Evolutionary conservation across 805 yeast genomes (phyloP), one percentile per base, ranked within the genome.

Genomic region (Saccharomyces eubayanus): DNA sequence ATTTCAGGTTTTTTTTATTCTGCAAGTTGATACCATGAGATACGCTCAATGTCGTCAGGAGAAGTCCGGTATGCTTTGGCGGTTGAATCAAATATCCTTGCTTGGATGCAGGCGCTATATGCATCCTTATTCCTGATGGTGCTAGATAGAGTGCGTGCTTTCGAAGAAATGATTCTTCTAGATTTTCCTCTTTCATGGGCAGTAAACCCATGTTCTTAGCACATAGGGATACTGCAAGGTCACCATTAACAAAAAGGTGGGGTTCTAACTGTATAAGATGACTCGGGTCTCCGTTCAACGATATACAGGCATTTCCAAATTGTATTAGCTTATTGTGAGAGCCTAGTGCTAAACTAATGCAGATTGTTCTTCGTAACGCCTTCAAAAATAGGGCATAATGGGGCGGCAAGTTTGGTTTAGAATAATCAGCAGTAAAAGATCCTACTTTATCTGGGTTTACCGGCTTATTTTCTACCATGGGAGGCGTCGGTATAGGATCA

Each of bases 61-160:
- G 60, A 8, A 65, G 63, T 11, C 65, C 68, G 3, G 71, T 67
- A 58, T 78, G 77, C 10, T 68, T 60, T 0, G 84, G 83, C 5
- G 76, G 72, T 10, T 68, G 64, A 1, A 71, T 68, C 0, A 74
- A 43, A 12, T 78, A 73, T 10, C 69, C 72, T 8, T 60, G 58
- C 6, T 50, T 41, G 14, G 73, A 66, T 8, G 62, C 59, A 2
- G 72, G 69, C 0, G 75, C 72, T 4, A 77, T 62, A 31, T 73
- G 72, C 41, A 77, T 77, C 48, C 83, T 68, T 11, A 80, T 79
- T 1, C 83, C 84, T 9, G 83, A 77, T 0, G 85, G 85, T 16
- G 78, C 79, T 30, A 81, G 55, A 56, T 80, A 80, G 1, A 80
- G 56, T 0, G 78, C 80, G 60, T 69, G 69, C 6, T 64, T 64